These are phyloP conservation scores for Ambispora gerdemannii DNA, from an alignment of 192 early-diverging fungal species.

Conservation along the genomic window DNA sequence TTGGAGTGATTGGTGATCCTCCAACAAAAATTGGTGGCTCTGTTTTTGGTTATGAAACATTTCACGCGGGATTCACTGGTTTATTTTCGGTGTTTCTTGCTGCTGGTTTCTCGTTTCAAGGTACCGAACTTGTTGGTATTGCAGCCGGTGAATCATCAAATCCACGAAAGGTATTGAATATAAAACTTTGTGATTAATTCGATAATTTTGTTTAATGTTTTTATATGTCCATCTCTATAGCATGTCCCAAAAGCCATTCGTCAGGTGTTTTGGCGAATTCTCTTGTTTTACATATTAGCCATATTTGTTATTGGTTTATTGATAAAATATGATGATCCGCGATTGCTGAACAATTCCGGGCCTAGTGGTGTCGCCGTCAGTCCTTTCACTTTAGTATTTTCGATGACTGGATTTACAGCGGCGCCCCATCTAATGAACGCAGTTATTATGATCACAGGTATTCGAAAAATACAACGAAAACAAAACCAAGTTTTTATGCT, in stretches of 20 bases:
- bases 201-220: neutral
- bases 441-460: conserved; percentile 60
- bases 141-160: conserved; percentile 87
- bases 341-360: conserved; percentile 45
- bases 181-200: neutral
- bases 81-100: conserved; percentile 67
- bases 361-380: conserved; percentile 47
- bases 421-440: conserved; percentile 71
- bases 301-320: conserved; percentile 70
- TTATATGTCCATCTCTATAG: neutral
- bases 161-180: conserved; percentile 27
- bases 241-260: conserved; percentile 72
- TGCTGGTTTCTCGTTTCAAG: conserved; percentile 86
- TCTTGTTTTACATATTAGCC: conserved; percentile 65
- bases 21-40: conserved; percentile 63
- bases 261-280: conserved; percentile 70
- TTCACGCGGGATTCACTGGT: conserved; percentile 53
- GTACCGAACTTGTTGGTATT: conserved; percentile 89
- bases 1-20: conserved; percentile 61
- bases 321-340: conserved; percentile 58
- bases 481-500: no score
- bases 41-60: conserved; percentile 52
- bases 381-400: conserved; percentile 68
- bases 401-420: conserved; percentile 48
- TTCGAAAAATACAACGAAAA: no score